These are phyloP conservation scores for Mycena metata DNA, from an alignment of 768 basidiomycete genomes.

Conservation along the genomic window DNA sequence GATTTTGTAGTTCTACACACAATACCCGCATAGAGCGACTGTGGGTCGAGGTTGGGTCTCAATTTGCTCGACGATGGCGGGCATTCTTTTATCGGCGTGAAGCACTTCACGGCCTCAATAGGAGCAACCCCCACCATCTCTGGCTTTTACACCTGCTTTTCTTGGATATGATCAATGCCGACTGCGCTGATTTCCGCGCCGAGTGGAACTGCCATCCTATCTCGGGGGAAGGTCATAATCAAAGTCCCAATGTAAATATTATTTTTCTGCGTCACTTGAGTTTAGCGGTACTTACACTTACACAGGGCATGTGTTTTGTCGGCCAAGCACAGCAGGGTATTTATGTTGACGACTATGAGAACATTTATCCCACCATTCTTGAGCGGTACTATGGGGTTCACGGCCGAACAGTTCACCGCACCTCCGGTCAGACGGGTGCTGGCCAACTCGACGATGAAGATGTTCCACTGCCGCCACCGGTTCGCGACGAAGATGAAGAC, in stretches of 20 bases:
- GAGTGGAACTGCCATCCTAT: constrained; percentile 36
- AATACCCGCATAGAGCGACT: constrained; percentile 11
- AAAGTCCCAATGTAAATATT: constrained; percentile 16
- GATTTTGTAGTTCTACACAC: constrained; percentile 36
- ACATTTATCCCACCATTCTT: background rate
- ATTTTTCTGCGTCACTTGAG: background rate
- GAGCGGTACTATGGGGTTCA: constrained; percentile 5
- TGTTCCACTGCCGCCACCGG: background rate
- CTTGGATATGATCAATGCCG: constrained; percentile 17
- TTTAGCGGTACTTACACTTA: background rate
- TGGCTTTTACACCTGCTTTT: constrained; percentile 23
- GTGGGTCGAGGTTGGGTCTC: constrained; percentile 28
- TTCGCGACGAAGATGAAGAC: background rate
- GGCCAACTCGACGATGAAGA: constrained; percentile 13
- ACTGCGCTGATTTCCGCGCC: constrained; percentile 36
- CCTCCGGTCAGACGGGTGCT: constrained; percentile 4
- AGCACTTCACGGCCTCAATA: background rate
- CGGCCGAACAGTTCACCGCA: background rate
- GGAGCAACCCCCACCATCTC: background rate
- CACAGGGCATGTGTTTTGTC: constrained; percentile 14
- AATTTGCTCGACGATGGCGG: constrained; percentile 21
- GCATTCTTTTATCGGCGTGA: constrained; percentile 26
- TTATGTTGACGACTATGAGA: constrained; percentile 15
- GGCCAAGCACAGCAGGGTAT: constrained; percentile 9
- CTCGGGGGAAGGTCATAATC: constrained; percentile 34